Evolutionary conservation across 345 rosid genomes (phyloP).

Genomic region (Durio zibethinus): DNA sequence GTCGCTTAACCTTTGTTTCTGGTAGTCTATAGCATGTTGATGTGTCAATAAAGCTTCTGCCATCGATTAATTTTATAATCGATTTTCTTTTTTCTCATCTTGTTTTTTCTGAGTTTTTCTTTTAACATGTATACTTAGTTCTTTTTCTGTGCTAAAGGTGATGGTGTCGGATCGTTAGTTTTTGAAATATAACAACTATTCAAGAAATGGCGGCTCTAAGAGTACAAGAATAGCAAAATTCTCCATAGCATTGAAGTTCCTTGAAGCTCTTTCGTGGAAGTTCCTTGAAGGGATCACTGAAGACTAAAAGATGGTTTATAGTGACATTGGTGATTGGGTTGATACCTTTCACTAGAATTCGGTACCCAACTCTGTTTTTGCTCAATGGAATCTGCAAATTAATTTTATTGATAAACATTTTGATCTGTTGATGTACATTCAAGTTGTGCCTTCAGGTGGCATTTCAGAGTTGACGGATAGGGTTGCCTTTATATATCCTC

Average conservation of each 20-base stretch:
- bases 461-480: too few relatives aligned
- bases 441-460: not conserved
- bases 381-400: not conserved
- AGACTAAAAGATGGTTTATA: not conserved
- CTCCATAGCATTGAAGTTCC: conserved; percentile 46
- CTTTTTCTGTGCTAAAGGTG: conserved; percentile 37
- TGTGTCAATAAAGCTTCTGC: not conserved
- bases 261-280: not conserved
- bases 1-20: not conserved
- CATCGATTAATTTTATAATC: not conserved
- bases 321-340: not conserved
- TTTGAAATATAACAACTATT: conserved; percentile 34
- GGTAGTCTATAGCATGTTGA: not conserved
- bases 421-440: not conserved
- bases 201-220: conserved; percentile 17
- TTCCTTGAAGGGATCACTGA: not conserved
- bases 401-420: not conserved
- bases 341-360: not conserved
- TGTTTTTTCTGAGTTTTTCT: not conserved
- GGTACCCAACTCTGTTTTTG: not conserved
- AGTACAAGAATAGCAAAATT: conserved; percentile 45
- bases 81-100: not conserved
- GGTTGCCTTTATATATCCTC: not conserved
- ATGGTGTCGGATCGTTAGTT: conserved; percentile 65
- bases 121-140: not conserved